These are phyloP conservation scores for Talaromyces sp. DNA, from an alignment of 2,329 filamentous ascomycete species.

Conservation along the genomic window DNA sequence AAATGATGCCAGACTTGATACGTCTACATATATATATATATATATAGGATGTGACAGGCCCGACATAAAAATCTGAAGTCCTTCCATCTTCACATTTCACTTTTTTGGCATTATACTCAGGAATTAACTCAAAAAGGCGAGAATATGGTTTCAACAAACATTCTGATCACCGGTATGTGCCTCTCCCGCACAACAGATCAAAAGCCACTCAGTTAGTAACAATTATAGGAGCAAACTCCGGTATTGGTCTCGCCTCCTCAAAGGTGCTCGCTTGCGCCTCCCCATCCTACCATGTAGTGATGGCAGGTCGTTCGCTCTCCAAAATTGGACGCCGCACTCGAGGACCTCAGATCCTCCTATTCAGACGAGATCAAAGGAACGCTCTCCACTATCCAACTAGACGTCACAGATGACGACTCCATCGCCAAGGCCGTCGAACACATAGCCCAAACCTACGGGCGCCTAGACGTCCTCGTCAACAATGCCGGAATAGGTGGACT, in stretches of 20 bases:
- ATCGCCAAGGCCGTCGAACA: constrained; percentile 6
- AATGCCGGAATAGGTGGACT: constrained; percentile 35
- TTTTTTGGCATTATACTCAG: not conserved
- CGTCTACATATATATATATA: not conserved
- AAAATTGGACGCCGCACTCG: constrained; percentile 3
- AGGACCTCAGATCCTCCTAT: not conserved
- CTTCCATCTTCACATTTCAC: no score
- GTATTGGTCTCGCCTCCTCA: constrained; percentile 26
- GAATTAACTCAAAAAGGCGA: not conserved
- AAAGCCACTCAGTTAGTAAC: not conserved
- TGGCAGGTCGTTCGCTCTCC: not conserved
- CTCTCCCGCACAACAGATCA: not conserved
- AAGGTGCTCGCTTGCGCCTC: constrained; percentile 22
- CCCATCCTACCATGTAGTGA: constrained; percentile 15
- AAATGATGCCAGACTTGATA: not conserved
- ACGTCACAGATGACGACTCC: constrained; percentile 12
- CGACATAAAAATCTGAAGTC: not conserved
- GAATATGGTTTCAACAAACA: constrained; percentile 1
- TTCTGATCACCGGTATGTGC: constrained; percentile 10
- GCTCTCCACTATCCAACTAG: constrained; percentile 11
- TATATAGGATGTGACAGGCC: not conserved
- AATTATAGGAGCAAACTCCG: constrained; percentile 26
- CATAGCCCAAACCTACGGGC: constrained; percentile 5
- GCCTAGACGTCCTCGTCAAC: constrained; percentile 47
- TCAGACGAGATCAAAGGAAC: not conserved